Base-by-base conservation (phyloP, 2,329 filamentous ascomycete genomes). In the Fusarium paranaense region DNA sequence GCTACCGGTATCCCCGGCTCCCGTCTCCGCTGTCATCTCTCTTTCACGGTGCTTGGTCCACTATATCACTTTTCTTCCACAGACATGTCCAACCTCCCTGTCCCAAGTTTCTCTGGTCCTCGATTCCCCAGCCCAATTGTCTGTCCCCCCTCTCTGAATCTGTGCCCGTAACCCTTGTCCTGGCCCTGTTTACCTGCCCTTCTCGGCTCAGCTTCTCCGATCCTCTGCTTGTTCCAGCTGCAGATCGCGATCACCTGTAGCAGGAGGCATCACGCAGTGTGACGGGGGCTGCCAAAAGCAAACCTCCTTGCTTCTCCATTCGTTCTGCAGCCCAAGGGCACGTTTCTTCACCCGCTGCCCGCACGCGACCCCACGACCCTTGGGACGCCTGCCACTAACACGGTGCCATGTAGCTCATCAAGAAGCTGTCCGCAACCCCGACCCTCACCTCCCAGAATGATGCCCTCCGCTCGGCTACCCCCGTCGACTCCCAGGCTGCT, bases 371-470 rank as follows among this genome's bases (percentile, higher is more conserved):
- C 67, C 65, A 59, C 67, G 62, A 72, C 58, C 54, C 65, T 69
- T 64, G 35, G 67, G 32, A 57, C 32, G 45, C 58, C 42, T 70
- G 57, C 69, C 73, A 78, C 77, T 79, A 67, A 79, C 73, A 72
- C 47, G 54, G 61, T 71, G 69, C 35, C 68, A 67, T 76, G 79
- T 85, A 98, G 96, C 94, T 98, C 85, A 99, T 98, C 87, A 98
- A 98, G 85, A 97, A 97, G 85, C 91, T 98, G 78, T 98, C 95
- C 80, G 94, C 95, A 69, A 98, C 95, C 64, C 95, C 96, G 59
- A 92, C 93, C 35, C 90, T 98, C 73, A 90, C 90, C 67, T 91
- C 96, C 32, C 94, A 96, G 82, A 92, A 92, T 85, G 92, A 93
- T 73, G 78, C 84, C 75, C 84, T 85, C 76, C 85, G 86, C 72